Conservation (phyloP, 2,329 filamentous ascomycete species). For the Phialemoniopsis sp. region DNA sequence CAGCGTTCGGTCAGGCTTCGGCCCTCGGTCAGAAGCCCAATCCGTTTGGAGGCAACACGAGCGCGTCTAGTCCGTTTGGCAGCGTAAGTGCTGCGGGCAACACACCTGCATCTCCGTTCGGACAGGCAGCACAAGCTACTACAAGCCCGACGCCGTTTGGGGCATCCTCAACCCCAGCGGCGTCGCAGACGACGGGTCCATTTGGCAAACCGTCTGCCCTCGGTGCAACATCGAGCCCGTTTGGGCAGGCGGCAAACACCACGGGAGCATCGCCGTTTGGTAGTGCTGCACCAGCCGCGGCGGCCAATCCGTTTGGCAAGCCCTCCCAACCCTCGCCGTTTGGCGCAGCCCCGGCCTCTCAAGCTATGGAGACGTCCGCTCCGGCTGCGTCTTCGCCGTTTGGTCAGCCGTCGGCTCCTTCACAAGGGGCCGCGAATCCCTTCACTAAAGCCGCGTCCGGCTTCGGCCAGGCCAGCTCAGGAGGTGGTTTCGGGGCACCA, state of each 20-base stretch:
- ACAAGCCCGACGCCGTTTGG: too few relatives aligned
- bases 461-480: slow-evolving; percentile 3
- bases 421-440: slow-evolving; percentile 1
- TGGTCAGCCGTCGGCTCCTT: neutral
- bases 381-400: neutral
- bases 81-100: too few relatives aligned
- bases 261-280: slow-evolving; percentile 3
- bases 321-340: neutral
- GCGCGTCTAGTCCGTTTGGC: too few relatives aligned
- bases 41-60: slow-evolving; percentile 20
- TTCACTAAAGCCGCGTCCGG: slow-evolving; percentile 5
- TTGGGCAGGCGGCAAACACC: slow-evolving; percentile 7
- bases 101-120: slow-evolving; percentile 13
- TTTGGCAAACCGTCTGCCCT: slow-evolving; percentile 30
- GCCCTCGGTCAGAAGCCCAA: slow-evolving; percentile 23
- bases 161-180: neutral
- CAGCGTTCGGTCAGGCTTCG: slow-evolving; percentile 35
- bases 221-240: slow-evolving; percentile 12
- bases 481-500: slow-evolving; percentile 3
- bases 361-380: neutral
- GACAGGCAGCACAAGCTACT: slow-evolving; percentile 24
- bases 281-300: neutral
- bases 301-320: slow-evolving; percentile 7
- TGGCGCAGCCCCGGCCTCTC: neutral
- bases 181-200: slow-evolving; percentile 14